Base-by-base conservation (phyloP, 192 early-diverging fungal species). In the Spinellus fusiger region DNA sequence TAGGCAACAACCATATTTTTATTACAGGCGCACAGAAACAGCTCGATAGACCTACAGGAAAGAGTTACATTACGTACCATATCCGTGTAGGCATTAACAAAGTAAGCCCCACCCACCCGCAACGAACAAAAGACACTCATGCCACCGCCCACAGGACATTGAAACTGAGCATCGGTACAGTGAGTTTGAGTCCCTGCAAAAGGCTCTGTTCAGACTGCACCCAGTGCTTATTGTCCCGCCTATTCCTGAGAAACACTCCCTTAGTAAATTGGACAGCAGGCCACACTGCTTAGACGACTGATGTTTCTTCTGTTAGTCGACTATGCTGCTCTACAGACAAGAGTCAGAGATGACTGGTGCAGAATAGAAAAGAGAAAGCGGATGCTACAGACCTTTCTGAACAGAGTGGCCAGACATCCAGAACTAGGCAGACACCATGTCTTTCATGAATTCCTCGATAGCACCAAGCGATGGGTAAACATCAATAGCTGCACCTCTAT, bases 241-340 rank as follows among this genome's bases (percentile, higher is more conserved):
- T 20, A 94, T 98, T 59, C 95, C 95, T 15, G 93, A 95, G 61
- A 98, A 98, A 78, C 93, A 98, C 77, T 85, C 89, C 22, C 68
- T 98, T 47, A 77, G 84, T 72, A 82, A 78, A 64, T 81, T 29
- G 18, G 18, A 37, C 35, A 6, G 35, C n/a, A n/a, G n/a, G n/a
- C n/a, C n/a, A n/a, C n/a, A n/a, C n/a, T n/a, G 10, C 4, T 40
- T 58, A n/a, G n/a, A 6, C 20, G 6, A 7, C 13, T 26, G 35
- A 0, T 8, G 22, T 64, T 56, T 37, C 32, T 29, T 44, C 8
- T 15, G 38, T 31, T 64, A 68, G 82, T 69, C 49, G 79, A 78
- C 44, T 83, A 82, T 63, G 82, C 81, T 65, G 78, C 83, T 22
- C 76, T 90, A 53, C 92, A 90, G 69, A 86, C 40, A 44, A 2